Base-by-base conservation (phyloP, 2,329 filamentous ascomycete genomes). In the Metarhizium rileyi region DNA sequence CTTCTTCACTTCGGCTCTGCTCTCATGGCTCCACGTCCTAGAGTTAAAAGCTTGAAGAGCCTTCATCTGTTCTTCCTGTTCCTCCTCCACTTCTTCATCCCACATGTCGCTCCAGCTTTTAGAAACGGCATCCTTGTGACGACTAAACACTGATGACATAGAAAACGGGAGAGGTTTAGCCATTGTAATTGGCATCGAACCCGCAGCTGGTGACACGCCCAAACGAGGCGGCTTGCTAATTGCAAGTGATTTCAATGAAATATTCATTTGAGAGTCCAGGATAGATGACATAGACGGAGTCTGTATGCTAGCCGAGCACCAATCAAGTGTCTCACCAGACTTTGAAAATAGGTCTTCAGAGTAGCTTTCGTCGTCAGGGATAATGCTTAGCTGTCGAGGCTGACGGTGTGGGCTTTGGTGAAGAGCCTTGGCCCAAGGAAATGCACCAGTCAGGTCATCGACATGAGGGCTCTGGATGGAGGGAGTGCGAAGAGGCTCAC, bases 41-140 rank as follows among this genome's bases (percentile, higher is more conserved):
- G 84, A 80, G 63, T 89, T 88, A 60, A 86, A 75, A 63, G 82
- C 72, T 67, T 84, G 79, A 25, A 86, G 69, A 36, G 59, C 52
- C 55, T 77, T 78, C 52, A 71, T 69, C 53, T 76, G 76, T 61
- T 84, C 80, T 59, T 84, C 78, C 58, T 87, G 80, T 54, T 86
- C 82, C 55, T 86, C 83, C 61, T 93, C 90, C 43, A 75, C 72
- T 48, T 97, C 91, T 66, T 97, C 91, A 52, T 97, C 91, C 85
- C 90, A 96, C 66, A 97, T 82, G 66, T 98, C 93, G 62, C 90
- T 95, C 93, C 93, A 98, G 74, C 93, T 97, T 84, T 97, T 97
- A 50, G 93, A 95, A 44, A 94, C 87, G 44, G 78, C 74, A 43
- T 91, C 86, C 54, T 81, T 79, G 64, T 86, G 82, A 61, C 83